Percentiles rank a stretch among this genome's conserved stretches.
phyloP scores from a whole-genome alignment of 805 yeast genomes.

The Lachancea thermotolerans region DNA sequence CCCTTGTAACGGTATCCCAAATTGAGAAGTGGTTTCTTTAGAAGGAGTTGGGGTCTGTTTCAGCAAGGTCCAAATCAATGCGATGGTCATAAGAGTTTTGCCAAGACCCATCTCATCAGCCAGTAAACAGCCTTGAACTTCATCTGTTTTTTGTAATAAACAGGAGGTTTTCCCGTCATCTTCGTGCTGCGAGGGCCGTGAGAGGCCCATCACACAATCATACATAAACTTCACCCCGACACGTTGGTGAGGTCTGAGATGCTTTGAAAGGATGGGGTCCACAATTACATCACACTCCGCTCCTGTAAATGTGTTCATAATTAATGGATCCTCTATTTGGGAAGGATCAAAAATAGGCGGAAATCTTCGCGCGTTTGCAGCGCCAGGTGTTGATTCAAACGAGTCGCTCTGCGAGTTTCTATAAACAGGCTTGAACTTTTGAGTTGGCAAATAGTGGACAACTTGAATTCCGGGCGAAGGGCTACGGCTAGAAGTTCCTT shows the following conservation, averaged over 20 bases:
- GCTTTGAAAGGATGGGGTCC: slow-evolving; percentile 48
- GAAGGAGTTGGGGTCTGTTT: slow-evolving; percentile 51
- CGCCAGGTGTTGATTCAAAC: not conserved
- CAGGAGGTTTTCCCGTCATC: slow-evolving; percentile 16
- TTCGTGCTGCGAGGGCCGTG: slow-evolving; percentile 36
- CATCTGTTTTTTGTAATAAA: slow-evolving; percentile 8
- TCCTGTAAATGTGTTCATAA: slow-evolving; percentile 34
- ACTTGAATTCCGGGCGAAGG: not conserved
- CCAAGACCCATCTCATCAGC: slow-evolving; percentile 99
- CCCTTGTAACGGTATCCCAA: slow-evolving; percentile 30
- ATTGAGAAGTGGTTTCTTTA: slow-evolving; percentile 30
- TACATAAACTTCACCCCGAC: slow-evolving; percentile 80
- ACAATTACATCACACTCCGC: slow-evolving; percentile 44
- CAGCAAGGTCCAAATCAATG: slow-evolving; percentile 76
- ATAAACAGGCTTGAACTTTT: not conserved
- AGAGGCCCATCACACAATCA: slow-evolving; percentile 71
- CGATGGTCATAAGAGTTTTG: slow-evolving; percentile 78
- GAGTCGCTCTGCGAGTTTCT: not conserved
- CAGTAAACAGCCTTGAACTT: slow-evolving; percentile 60
- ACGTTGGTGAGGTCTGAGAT: slow-evolving; percentile 76
- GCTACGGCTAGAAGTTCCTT: not conserved
- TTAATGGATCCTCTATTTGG: slow-evolving; percentile 33
- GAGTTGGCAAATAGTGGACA: not conserved
- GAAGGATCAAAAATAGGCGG: slow-evolving; percentile 37
- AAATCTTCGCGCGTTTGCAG: slow-evolving; percentile 12